Evolutionary conservation across 345 rosid genomes (phyloP).

Genomic region (Citrus hindsii): DNA sequence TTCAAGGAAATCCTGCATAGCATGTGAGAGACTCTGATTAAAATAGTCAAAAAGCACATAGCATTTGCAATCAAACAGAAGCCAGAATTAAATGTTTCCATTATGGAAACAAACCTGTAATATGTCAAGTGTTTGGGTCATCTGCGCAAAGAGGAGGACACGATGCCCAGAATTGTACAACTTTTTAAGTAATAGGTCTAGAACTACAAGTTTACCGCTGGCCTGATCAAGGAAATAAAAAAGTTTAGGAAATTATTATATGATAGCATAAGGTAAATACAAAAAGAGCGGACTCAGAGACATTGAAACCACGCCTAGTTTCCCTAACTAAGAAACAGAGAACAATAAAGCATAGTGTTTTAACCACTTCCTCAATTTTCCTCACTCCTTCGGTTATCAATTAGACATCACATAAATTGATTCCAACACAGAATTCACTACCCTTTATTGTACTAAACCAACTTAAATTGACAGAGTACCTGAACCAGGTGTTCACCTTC

Average conservation of each 20-base stretch:
- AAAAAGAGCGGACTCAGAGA: constrained; percentile 1
- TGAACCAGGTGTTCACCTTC: constrained; percentile 93
- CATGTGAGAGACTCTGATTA: constrained; percentile 3
- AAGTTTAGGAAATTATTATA: neutral
- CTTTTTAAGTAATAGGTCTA: constrained; percentile 67
- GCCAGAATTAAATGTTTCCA: neutral
- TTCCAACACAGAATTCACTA: neutral
- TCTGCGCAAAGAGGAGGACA: constrained; percentile 89
- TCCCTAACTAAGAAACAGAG: neutral
- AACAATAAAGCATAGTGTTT: neutral
- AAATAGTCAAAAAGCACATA: neutral
- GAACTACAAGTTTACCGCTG: constrained; percentile 76
- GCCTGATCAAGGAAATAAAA: constrained; percentile 43
- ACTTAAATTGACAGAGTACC: constrained; percentile 38
- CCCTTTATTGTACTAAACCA: neutral
- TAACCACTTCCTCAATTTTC: neutral
- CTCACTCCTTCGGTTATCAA: neutral
- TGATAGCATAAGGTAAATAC: neutral
- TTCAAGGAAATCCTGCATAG: constrained; percentile 76
- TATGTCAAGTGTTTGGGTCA: constrained; percentile 91
- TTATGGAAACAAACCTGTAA: constrained; percentile 50
- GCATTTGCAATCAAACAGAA: constrained; percentile 1
- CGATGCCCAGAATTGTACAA: constrained; percentile 66
- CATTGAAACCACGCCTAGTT: neutral
- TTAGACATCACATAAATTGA: neutral